Evolutionary conservation across 2,329 filamentous ascomycete genomes (phyloP).

Genomic region (Talaromyces pinophilus): DNA sequence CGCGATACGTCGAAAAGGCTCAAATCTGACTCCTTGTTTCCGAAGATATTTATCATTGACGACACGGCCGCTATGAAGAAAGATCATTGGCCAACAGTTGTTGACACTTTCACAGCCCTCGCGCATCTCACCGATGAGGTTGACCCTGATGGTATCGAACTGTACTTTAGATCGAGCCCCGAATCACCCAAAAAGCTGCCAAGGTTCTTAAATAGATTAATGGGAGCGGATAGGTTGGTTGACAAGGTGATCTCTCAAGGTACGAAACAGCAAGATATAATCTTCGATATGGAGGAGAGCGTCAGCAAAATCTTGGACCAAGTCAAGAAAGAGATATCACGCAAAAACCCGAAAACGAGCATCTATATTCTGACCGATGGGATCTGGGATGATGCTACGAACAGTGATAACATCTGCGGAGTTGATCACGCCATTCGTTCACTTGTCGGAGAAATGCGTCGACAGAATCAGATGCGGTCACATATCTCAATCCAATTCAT

Average conservation of each 20-base stretch:
- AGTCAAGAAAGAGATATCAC: neutral
- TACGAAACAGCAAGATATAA: neutral
- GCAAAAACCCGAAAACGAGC: neutral
- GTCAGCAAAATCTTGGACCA: neutral
- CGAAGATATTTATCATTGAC: neutral
- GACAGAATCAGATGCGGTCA: neutral
- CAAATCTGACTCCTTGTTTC: neutral
- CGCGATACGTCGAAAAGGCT: neutral
- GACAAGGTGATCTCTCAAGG: neutral
- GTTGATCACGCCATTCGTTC: slow-evolving; percentile 1
- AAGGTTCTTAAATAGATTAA: neutral
- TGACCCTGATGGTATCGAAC: slow-evolving; percentile 2
- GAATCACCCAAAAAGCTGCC: neutral
- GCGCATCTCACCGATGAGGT: neutral
- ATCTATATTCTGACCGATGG: slow-evolving; percentile 1
- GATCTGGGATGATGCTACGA: neutral
- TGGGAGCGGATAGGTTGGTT: neutral
- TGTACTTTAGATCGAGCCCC: slow-evolving; percentile 1
- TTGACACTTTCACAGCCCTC: neutral
- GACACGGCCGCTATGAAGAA: neutral
- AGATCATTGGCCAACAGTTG: neutral
- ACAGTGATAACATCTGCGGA: neutral
- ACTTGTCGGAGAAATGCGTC: neutral
- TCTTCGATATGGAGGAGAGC: neutral
- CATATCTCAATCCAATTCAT: neutral